Base-by-base conservation (phyloP, 139 green algal genomes). In the Asterochloris sp. region DNA sequence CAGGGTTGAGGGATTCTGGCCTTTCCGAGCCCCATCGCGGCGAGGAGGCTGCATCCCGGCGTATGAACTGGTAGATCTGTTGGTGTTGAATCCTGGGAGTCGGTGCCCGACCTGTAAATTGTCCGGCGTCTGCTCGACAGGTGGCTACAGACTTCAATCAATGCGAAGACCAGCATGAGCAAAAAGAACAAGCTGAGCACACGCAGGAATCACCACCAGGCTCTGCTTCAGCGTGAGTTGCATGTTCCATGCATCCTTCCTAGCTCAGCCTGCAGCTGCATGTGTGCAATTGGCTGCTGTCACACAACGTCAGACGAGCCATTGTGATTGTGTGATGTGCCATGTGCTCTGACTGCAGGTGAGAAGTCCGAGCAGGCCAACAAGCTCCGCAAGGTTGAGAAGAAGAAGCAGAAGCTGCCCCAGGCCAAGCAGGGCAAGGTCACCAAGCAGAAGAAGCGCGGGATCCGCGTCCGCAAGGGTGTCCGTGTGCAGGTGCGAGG, bases 141-240 rank as follows among this genome's bases (percentile, higher is more conserved):
- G 38, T 54, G 38, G 38, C 38, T 54, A 6, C 38, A 54, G 2
- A 6, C 38, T 54, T 54, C 38, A 54, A 54, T 54, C 6, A 6
- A 54, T 54, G 38, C 38, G 38, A 80, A 47, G 76, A n/a, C 24
- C 10, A 80, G 13, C 19, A 80, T 83, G 80, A 79, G 69, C 21
- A 83, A 83, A 69, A 83, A 83, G 71, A 83, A 83, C 21, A 83
- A 83, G 60, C 29, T 78, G 12, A 74, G 47, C n/a, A 83, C 80
- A 0, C 27, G 69, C 10, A 83, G 66, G 29, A 76, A 76, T 21
- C 74, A 63, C 21, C 80, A 83, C 26, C 62, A 38, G 21, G 29
- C 63, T 79, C 64, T 78, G 13, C 69, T 83, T 47, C 47, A 83
- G 60, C 60, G 80, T 83, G 23, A 83, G 71, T 75, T 27, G 74